Conservation (phyloP, 2,329 filamentous ascomycete species). For the Tolypocladium album region DNA sequence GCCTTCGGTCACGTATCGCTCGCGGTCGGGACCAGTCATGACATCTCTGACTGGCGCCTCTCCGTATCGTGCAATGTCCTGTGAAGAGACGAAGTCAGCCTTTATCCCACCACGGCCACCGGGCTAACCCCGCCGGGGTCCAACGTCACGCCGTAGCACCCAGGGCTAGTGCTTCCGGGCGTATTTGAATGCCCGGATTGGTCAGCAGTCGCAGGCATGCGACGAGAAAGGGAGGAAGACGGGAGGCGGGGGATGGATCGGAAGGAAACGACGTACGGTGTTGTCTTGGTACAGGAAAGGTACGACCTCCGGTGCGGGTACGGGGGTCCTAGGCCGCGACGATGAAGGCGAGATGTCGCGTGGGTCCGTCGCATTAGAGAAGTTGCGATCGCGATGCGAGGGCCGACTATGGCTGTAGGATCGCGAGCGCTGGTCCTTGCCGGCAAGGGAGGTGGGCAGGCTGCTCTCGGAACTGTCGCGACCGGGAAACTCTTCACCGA, state of each 20-base stretch:
- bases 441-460: conserved; percentile 35
- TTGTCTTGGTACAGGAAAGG: conserved; percentile 91
- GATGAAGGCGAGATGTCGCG: conserved; percentile 64
- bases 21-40: conserved; percentile 57
- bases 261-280: conserved; percentile 42
- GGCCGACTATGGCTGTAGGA: conserved; percentile 50
- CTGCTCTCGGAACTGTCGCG: conserved; percentile 66
- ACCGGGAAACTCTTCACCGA: conserved; percentile 77
- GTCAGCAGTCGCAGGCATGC: background rate
- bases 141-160: background rate
- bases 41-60: conserved; percentile 66
- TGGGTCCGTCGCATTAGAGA: conserved; percentile 65
- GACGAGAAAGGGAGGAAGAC: background rate
- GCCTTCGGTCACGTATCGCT: conserved; percentile 49
- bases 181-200: background rate
- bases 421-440: conserved; percentile 51
- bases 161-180: background rate
- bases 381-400: conserved; percentile 62
- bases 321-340: conserved; percentile 72
- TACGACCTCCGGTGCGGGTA: conserved; percentile 85
- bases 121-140: background rate
- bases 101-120: background rate
- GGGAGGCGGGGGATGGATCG: conserved; percentile 7
- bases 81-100: conserved; percentile 1
- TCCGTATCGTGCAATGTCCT: conserved; percentile 68